Conservation (phyloP, 2,329 filamentous ascomycete genomes). For the Whalleya microplaca region DNA sequence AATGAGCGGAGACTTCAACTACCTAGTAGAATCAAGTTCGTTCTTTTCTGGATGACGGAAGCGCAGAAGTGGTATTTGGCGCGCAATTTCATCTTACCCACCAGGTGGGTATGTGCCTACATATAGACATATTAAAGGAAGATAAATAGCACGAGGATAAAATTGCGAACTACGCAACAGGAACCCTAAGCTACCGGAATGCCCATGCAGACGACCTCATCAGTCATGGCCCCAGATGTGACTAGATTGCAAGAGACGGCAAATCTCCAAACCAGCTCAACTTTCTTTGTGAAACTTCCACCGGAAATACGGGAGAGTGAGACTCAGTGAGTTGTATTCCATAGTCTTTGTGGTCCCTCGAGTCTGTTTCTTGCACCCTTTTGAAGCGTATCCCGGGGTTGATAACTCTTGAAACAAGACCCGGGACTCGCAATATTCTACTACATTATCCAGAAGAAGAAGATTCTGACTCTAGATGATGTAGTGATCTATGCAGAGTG, state of each 20-base stretch:
- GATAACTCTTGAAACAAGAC: too few relatives aligned
- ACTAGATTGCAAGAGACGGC: slow-evolving; percentile 12
- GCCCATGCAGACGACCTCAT: neutral
- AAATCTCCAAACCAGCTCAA: slow-evolving; percentile 19
- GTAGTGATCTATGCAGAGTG: slow-evolving; percentile 27
- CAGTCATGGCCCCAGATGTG: slow-evolving; percentile 2
- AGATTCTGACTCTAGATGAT: too few relatives aligned
- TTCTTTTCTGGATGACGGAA: neutral
- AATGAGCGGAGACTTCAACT: neutral
- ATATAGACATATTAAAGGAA: too few relatives aligned
- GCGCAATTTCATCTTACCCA: too few relatives aligned
- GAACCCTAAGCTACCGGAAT: neutral
- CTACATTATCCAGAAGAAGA: too few relatives aligned
- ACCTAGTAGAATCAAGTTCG: neutral
- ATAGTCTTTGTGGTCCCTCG: too few relatives aligned
- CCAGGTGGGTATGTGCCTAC: too few relatives aligned
- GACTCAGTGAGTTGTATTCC: too few relatives aligned
- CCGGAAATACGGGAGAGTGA: slow-evolving; percentile 27
- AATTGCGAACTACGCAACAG: neutral
- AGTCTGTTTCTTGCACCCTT: too few relatives aligned
- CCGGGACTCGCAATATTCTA: too few relatives aligned
- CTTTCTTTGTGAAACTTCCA: slow-evolving; percentile 24
- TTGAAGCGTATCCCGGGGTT: too few relatives aligned
- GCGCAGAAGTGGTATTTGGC: slow-evolving; percentile 1
- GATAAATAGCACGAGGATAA: too few relatives aligned